Evolutionary conservation across 139 green algal genomes (phyloP).

Genomic region (Asterochloris sp.): DNA sequence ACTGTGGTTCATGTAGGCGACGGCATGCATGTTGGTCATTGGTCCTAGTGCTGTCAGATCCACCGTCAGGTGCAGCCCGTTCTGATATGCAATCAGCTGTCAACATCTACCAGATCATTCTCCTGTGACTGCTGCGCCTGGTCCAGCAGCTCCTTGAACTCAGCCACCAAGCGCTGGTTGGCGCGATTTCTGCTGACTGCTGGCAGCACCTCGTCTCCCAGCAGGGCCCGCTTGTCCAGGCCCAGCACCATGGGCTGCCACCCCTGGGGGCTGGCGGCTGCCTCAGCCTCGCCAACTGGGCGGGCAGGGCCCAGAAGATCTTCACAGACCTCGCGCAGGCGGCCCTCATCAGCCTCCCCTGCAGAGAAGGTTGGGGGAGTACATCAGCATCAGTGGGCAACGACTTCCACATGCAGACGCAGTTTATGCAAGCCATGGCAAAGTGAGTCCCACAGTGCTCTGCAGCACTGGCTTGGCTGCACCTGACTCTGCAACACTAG

Average conservation of each 20-base stretch:
- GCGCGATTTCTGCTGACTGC: constrained; percentile 31
- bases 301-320: constrained; percentile 48
- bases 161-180: constrained; percentile 23
- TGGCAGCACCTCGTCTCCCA: constrained; percentile 47
- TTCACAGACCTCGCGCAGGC: constrained; percentile 52
- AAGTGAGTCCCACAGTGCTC: no score
- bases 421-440: neutral
- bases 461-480: no score
- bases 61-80: no score
- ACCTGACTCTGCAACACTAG: no score
- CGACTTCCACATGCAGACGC: neutral
- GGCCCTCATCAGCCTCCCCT: constrained; percentile 29
- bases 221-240: constrained; percentile 53
- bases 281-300: neutral
- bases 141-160: constrained; percentile 15
- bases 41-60: no score
- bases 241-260: constrained; percentile 56
- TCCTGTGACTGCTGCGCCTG: neutral
- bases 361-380: neutral
- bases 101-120: no score
- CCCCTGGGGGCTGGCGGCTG: neutral
- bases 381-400: neutral
- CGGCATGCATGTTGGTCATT: no score
- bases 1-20: no score
- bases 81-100: no score